Base-by-base conservation (phyloP, 352 stramenopile genomes). In the Pythium dissimile region DNA sequence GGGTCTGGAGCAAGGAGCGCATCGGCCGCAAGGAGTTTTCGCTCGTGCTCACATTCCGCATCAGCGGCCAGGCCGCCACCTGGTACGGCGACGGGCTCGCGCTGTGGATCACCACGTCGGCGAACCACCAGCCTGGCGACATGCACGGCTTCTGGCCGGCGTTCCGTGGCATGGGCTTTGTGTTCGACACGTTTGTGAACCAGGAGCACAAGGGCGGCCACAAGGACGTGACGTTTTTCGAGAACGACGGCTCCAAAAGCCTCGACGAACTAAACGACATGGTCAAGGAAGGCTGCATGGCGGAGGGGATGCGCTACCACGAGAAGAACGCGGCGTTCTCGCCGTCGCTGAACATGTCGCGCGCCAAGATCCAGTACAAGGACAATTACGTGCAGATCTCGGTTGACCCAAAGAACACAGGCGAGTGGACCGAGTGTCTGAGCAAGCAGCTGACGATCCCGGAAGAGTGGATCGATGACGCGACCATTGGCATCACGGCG, bases 131-230 rank as follows among this genome's bases (percentile, higher is more conserved):
- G 23, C 63, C 79, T 27, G 84, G 84, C 35, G 79, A 86, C 55
- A 89, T 89, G 59, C 84, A 94, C 64, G 84, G 84, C 50, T 94
- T 94, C 58, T 88, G 73, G 32, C 68, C 75, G 23, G 62, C 75
- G 23, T 94, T 88, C 46, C 84, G 74, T 23, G 82, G 84, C 42
- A 60, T 94, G 48, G 84, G 84, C 51, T 60, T 94, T 49, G 56
- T 94, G 21, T 88, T 94, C 54, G 84, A 94, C 60, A 94, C 84
- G 59, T 94, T 92, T 69, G 71, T 89, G 31, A 94, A 94, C 64
- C 49, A 71, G 62, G 84, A 94, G 59, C 80, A 92, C 57, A 55
- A 45, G 27, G 84, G 82, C 20, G 84, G 84, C 24, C 84, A 94
- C 71, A 86, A 90, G 66, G 84, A 94, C 57, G 80, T 94, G 62